A percentile compares a stretch with the other conserved stretches of the same genome.
Conservation (phyloP, 202 grass and related monocot species). For the Zizania palustris region DNA sequence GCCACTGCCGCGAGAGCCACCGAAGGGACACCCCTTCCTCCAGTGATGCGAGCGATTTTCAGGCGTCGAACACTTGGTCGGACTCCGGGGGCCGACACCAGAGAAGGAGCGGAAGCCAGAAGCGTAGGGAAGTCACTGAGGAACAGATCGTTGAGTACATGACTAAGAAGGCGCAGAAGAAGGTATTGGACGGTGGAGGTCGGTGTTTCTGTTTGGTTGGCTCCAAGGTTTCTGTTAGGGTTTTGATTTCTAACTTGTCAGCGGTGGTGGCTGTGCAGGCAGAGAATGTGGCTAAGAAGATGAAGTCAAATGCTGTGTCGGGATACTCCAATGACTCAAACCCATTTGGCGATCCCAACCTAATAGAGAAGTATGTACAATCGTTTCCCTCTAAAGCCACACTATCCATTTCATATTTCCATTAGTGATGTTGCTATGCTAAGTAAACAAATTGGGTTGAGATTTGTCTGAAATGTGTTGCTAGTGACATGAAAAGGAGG, state of each 20-base stretch:
- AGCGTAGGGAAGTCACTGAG: conserved; percentile 70
- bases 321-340: conserved; percentile 93
- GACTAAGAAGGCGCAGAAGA: conserved; percentile 92
- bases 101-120: conserved; percentile 31
- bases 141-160: conserved; percentile 85
- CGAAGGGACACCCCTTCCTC: conserved; percentile 42
- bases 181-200: conserved; percentile 49
- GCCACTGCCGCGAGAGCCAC: conserved; percentile 47
- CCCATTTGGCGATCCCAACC: conserved; percentile 86
- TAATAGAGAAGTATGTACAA: conserved; percentile 75
- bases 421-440: conserved; percentile 7
- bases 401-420: neutral
- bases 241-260: conserved; percentile 32
- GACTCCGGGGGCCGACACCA: conserved; percentile 35
- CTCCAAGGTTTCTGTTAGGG: conserved; percentile 14
- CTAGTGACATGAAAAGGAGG: neutral
- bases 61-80: conserved; percentile 51
- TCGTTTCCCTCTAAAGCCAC: neutral
- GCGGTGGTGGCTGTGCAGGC: conserved; percentile 52
- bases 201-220: conserved; percentile 12
- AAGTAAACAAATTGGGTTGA: neutral
- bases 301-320: conserved; percentile 76
- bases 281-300: conserved; percentile 95
- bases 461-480: neutral
- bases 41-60: conserved; percentile 46